phyloP scores from a whole-genome alignment of 768 basidiomycete species.

The Tricholomella constricta region DNA sequence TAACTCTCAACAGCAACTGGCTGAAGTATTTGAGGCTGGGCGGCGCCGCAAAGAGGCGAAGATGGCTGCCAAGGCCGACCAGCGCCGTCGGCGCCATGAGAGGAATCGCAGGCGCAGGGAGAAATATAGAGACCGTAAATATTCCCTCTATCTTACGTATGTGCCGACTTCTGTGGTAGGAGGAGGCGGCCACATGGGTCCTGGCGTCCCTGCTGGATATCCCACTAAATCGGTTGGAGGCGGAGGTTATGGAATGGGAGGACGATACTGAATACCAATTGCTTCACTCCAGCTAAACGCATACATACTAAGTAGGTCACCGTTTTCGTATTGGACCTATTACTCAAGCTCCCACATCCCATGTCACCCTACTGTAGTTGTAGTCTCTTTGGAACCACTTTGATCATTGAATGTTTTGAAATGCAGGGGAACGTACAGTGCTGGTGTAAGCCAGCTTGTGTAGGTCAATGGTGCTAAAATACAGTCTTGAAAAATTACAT shows the following conservation, averaged over 20 bases:
- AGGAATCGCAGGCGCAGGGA: slow-evolving; percentile 62
- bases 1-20: slow-evolving; percentile 34
- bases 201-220: slow-evolving; percentile 21
- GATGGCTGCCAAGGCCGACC: slow-evolving; percentile 47
- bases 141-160: slow-evolving; percentile 63
- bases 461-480: not conserved
- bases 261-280: slow-evolving; percentile 14
- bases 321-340: not conserved
- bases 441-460: no score
- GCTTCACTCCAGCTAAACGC: no score
- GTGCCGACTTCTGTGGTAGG: slow-evolving; percentile 32
- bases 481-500: not conserved
- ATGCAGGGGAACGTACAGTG: no score
- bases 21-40: slow-evolving; percentile 51
- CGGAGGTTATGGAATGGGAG: slow-evolving; percentile 12
- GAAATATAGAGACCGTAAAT: slow-evolving; percentile 62
- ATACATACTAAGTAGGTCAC: not conserved
- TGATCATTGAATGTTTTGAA: no score
- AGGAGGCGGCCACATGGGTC: slow-evolving; percentile 17
- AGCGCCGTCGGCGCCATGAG: slow-evolving; percentile 62
- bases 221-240: slow-evolving; percentile 1
- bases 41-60: slow-evolving; percentile 52
- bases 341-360: not conserved
- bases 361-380: no score
- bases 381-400: not conserved